Evolutionary conservation across 495 filamentous ascomycete genomes (phyloP).

Genomic region (Usnea hakonensis): DNA sequence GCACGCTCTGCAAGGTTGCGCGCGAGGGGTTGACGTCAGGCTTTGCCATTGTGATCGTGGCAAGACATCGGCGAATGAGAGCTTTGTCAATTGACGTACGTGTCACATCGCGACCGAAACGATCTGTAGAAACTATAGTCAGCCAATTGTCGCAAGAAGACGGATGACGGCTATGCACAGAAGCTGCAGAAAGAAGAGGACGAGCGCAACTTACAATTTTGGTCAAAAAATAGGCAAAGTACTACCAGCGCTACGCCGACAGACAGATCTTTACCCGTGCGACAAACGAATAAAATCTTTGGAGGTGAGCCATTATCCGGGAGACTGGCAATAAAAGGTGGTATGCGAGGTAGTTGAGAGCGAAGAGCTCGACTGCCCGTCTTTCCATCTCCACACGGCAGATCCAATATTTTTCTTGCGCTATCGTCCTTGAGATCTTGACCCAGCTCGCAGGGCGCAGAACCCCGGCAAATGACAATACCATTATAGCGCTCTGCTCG

Average conservation of each 20-base stretch:
- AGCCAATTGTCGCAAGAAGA: slow-evolving; percentile 7
- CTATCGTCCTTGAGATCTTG: slow-evolving; percentile 26
- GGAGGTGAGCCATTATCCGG: slow-evolving; percentile 17
- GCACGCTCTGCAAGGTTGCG: slow-evolving; percentile 75
- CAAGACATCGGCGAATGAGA: slow-evolving; percentile 66
- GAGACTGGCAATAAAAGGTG: slow-evolving; percentile 34
- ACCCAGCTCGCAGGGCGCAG: slow-evolving; percentile 27
- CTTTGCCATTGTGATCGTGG: slow-evolving; percentile 66
- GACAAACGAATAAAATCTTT: slow-evolving; percentile 51
- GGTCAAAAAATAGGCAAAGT: slow-evolving; percentile 54
- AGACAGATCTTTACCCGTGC: slow-evolving; percentile 58
- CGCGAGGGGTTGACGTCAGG: slow-evolving; percentile 73
- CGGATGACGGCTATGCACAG: slow-evolving; percentile 4
- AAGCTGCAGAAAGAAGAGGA: neutral
- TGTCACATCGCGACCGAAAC: slow-evolving; percentile 28
- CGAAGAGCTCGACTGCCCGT: slow-evolving; percentile 69
- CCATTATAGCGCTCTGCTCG: slow-evolving; percentile 32
- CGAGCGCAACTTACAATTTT: slow-evolving; percentile 39
- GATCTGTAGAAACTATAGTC: slow-evolving; percentile 22
- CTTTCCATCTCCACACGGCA: slow-evolving; percentile 60
- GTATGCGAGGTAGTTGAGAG: slow-evolving; percentile 50
- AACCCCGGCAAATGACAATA: slow-evolving; percentile 39
- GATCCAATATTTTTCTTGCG: slow-evolving; percentile 43
- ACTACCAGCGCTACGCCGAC: slow-evolving; percentile 54
- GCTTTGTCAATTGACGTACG: slow-evolving; percentile 52